Evolutionary conservation across 345 rosid genomes (phyloP).

Genomic region (Salix suchowensis): DNA sequence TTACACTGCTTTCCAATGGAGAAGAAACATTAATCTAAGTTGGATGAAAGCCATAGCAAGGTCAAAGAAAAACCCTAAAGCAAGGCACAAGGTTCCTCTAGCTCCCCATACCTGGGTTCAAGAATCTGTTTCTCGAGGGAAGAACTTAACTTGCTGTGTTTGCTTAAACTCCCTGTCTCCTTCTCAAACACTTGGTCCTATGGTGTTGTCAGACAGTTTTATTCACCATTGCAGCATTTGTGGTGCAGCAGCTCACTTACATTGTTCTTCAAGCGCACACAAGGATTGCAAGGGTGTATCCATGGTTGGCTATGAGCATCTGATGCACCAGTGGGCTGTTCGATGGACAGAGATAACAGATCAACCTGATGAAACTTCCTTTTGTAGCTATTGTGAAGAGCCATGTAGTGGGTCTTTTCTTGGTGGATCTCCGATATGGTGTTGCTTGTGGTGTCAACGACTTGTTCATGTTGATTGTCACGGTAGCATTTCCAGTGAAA

Average conservation of each 20-base stretch:
- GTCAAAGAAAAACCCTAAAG: conserved; percentile 86
- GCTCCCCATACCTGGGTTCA: conserved; percentile 72
- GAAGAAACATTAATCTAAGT: conserved; percentile 84
- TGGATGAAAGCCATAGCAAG: conserved; percentile 94
- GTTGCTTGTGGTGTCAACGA: conserved; percentile 98
- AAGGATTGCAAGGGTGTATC: conserved; percentile 88
- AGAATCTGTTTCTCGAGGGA: conserved; percentile 67
- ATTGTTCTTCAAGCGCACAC: conserved; percentile 62
- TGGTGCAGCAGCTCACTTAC: conserved; percentile 73
- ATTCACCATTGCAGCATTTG: conserved; percentile 63
- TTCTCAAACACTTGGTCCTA: conserved; percentile 59
- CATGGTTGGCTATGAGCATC: conserved; percentile 70
- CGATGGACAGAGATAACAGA: conserved; percentile 89
- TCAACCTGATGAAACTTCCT: conserved; percentile 70
- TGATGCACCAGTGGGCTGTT: conserved; percentile 92
- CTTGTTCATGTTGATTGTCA: conserved; percentile 96
- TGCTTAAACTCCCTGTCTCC: conserved; percentile 75
- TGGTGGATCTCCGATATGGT: conserved; percentile 95
- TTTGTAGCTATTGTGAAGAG: conserved; percentile 90
- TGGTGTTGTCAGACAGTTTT: conserved; percentile 52
- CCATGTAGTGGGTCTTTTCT: conserved; percentile 87
- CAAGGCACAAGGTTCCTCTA: conserved; percentile 59
- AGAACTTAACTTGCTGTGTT: conserved; percentile 78
- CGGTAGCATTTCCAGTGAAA: conserved; percentile 65
- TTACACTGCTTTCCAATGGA: conserved; percentile 92